Base-by-base conservation (phyloP, 164 flowering plant genomes). In the Aristolochia contorta region DNA sequence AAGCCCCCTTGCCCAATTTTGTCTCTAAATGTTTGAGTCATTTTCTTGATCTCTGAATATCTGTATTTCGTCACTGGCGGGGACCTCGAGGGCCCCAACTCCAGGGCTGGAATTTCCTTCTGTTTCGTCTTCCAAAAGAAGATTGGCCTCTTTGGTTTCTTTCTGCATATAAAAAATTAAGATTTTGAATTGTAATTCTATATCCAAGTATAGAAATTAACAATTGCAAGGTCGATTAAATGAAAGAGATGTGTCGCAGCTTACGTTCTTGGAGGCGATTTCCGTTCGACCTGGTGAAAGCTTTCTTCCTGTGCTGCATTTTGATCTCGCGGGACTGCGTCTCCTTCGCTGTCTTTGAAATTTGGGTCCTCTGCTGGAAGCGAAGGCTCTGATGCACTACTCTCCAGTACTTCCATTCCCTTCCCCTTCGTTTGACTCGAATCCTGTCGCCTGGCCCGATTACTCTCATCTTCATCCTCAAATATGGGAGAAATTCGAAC, bases 1-100 rank as follows among this genome's bases (percentile, higher is more conserved):
- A 12, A 58, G 4, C 68, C 68, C 41, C 68, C 63, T 25, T 49
- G 16, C n/a, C 68, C 68, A 37, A 65, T 10, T 15, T 27, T 18
- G 13, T 64, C 54, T 23, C 56, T 56, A 21, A 64, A 64, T 10
- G 47, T 24, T 5, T 19, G 6, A 6, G 67, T 56, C 67, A 64
- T 64, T 27, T 32, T 46, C 32, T 55, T 47, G 19, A 64, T 20
- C 27, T 56, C 67, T 19, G 46, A 45, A 32, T 47, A 56, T 25
- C 27, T 56, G 55, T 56, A 64, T 6, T 20, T 16, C 22, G 12
- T 32, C 13, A 37, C n/a, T 16, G 19, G 16, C 10, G 22, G 50
- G 43, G 54, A 13, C 30, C 19, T 41, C 1, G 4, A 57, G 54
- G 54, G 21, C 30, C 32, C 20, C 16, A 4, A 57, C 14, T 32